Evolutionary conservation across 208 protist species (phyloP), one percentile per base, ranked within the genome.

Genomic region (Leptomonas seymouri): DNA sequence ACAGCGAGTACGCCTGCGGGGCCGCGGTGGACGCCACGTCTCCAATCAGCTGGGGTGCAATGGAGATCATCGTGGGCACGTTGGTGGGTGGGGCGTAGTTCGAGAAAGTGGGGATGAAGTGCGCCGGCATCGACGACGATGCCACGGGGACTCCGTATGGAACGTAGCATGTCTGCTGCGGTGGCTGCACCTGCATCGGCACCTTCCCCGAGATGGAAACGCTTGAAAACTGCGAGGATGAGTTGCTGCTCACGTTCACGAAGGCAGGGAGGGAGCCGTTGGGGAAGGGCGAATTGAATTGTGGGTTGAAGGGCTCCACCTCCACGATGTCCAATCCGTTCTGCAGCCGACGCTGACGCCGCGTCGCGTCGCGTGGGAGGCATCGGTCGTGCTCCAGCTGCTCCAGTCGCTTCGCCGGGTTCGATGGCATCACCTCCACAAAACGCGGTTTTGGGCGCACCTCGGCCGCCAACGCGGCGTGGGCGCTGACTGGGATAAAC

Each of bases 401-500:
- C 31, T 65, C 60, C 30, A 44, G 28, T 12, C 60, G 60, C 14
- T 65, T 65, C n/a, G 60, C 46, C 16, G 60, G 44, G 46, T 65
- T 65, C 1, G 46, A 65, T 28, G 60, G 60, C 60, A 65, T 55
- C 20, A 65, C 60, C 46, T 65, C 60, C 20, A 65, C 60, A 30
- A 65, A 53, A n/a, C 60, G 60, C 60, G 60, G 60, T 31, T 65
- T 55, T 2, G 60, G 60, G 16, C 60, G 60, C 31, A 65, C 46
- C 46, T 65, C 60, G 4, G 46, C 44, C 16, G 11, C 46, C 27
- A 65, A 11, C 7, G 28, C 28, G 46, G 44, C 27, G 60, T 65
- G 60, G 6, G 60, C 60, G 25, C 12, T 3, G n/a, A 65, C 55
- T 30, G 18, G 7, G 12, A 65, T 65, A 21, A 65, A 55, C 12